Base-by-base conservation (phyloP, 306 rosid genomes). In the Macrotyloma uniflorum region DNA sequence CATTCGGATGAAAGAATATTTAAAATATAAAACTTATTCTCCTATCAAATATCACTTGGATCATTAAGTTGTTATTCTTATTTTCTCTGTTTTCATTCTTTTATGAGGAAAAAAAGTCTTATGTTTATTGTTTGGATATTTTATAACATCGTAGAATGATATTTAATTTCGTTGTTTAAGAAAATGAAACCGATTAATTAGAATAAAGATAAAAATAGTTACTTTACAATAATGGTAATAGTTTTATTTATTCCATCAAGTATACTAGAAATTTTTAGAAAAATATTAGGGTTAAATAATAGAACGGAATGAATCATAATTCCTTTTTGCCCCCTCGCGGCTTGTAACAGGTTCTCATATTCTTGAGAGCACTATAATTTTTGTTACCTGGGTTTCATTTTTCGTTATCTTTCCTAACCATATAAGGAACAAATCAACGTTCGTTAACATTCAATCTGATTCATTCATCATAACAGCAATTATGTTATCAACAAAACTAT, bases 381-480 rank as follows among this genome's bases (percentile, higher is more conserved):
- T 19, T 65, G 23, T 30, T 32, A 23, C 47, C 43, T 66, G 30
- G 55, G 23, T n/a, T n/a, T n/a, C n/a, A n/a, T n/a, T 53, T 80
- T 57, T 45, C 28, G 35, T n/a, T 58, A 3, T 67, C 7, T 13
- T 72, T 64, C 47, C n/a, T 26, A n/a, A 66, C 33, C 57, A 19
- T 18, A 42, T 16, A 47, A 28, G 58, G 35, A 72, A 65, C 67
- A 61, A 9, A 68, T 40, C 51, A 66, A 57, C 70, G 50, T 36
- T 33, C 70, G 58, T 46, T 40, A 66, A 67, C 38, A 12, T 67
- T 38, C 42, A 58, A 57, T 78, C 36, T 66, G 73, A 54, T 20
- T 15, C 72, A 55, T 66, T 46, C 58, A 77, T 38, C 68, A 82
- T 28, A 30, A 54, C 78, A 71, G 18, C n/a, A 57, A 58, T 75